Conservation (phyloP, 805 yeast species). For the Wickerhamiella shivajii region DNA sequence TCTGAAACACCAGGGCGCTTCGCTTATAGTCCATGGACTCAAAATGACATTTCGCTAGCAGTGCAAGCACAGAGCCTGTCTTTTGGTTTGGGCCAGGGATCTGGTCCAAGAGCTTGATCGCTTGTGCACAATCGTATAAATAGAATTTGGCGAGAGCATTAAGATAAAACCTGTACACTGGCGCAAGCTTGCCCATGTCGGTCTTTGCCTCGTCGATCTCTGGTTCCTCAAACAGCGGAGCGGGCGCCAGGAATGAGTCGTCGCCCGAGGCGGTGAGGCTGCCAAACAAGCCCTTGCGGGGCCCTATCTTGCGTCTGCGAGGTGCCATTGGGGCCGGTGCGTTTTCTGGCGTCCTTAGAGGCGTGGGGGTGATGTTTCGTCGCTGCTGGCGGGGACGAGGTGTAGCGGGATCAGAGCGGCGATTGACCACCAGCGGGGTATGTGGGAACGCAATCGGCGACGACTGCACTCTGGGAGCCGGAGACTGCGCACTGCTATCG, state of each 20-base stretch:
- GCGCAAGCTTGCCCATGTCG: too few species aligned
- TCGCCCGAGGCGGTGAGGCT: too few species aligned
- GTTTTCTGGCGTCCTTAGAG: conserved; percentile 5
- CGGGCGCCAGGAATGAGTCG: too few species aligned
- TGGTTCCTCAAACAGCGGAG: too few species aligned
- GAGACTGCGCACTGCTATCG: conserved; percentile 10
- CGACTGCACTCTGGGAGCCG: conserved; percentile 4
- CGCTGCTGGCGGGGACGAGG: neutral
- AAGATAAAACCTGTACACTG: too few species aligned
- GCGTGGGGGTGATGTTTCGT: conserved; percentile 8
- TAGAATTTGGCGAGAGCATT: too few species aligned
- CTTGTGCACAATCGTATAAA: too few species aligned
- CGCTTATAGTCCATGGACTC: conserved; percentile 78
- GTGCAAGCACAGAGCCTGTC: conserved; percentile 76
- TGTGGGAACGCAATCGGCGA: conserved; percentile 1
- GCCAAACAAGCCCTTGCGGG: too few species aligned
- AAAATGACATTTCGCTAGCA: conserved; percentile 67
- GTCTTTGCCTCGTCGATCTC: too few species aligned
- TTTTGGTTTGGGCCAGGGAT: conserved; percentile 46
- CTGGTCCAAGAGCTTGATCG: too few species aligned
- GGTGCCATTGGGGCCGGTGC: neutral
- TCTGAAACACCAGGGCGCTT: conserved; percentile 47
- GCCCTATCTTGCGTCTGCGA: neutral
- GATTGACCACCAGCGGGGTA: conserved; percentile 5
- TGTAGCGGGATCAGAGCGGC: conserved; percentile 3